Evolutionary conservation across 1,139 yeast genomes (phyloP), one percentile per base, ranked within the genome.

Genomic region (Debaryomycetaceae sp.): DNA sequence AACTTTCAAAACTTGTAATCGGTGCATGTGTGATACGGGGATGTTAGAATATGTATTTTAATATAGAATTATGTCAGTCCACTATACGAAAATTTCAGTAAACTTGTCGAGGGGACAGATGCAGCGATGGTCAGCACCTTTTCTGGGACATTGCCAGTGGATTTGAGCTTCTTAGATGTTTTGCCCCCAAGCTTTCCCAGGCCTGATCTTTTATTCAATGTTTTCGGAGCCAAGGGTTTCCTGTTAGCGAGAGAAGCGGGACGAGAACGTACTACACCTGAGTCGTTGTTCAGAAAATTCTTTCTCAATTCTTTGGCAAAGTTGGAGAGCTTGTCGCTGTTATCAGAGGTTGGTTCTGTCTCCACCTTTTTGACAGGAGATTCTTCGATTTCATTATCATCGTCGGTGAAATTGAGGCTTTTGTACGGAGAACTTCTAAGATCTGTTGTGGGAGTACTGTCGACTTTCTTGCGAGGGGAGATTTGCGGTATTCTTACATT

Each of bases 321-420:
- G n/a, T 36, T 41, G 3, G 44, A 38, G 13, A 49, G 34, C 7
- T 22, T 22, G 26, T 22, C 4, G 3, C 26, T 11, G 11, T 22
- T 3, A 13, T 41, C 44, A 5, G 35, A 36, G 7, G 13, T 17
- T 9, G 26, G 7, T 17, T 35, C 35, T 14, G 16, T 17, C 15
- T 17, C 37, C 11, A 31, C 13, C 9, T 38, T 43, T 32, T 66
- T 68, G 4, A 67, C 56, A 3, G 76, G 76, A 2, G 75, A 70
- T 43, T 71, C 77, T 36, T 70, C 75, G 16, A 71, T 59, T 31
- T 66, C 73, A 36, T 67, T 73, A 26, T 65, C 71, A n/a, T 56
- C 58, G n/a, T 54, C 58, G 30, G 59, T 60, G 18, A 59, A 39
- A 8, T 53, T 60, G 38, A 52, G 47, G 33, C 52, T 30, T 49